Percentiles rank a stretch among this genome's conserved stretches.
Conservation (phyloP, 768 basidiomycete genomes). For the Cyclocybe aegerita region DNA sequence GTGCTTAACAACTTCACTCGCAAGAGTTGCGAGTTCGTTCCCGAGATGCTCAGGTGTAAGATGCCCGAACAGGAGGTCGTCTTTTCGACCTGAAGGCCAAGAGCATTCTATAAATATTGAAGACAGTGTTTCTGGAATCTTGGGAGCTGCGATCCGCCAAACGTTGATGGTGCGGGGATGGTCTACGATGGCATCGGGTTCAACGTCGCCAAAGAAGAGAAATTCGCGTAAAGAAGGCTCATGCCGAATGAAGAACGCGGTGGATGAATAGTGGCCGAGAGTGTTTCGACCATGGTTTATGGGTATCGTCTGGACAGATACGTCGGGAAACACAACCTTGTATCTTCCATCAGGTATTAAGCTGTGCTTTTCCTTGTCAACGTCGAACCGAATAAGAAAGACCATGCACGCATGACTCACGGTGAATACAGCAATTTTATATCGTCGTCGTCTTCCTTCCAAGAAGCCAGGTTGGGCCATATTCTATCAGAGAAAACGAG, state of each 20-base stretch:
- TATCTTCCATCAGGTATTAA: conserved; percentile 58
- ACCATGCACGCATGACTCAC: conserved; percentile 40
- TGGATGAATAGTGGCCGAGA: conserved; percentile 62
- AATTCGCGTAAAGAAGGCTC: conserved; percentile 65
- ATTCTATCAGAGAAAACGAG: conserved; percentile 73
- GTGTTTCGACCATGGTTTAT: conserved; percentile 70
- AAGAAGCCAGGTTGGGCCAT: conserved; percentile 85
- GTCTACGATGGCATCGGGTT: conserved; percentile 72
- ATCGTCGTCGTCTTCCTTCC: conserved; percentile 60
- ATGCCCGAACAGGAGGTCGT: conserved; percentile 79
- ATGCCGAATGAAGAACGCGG: conserved; percentile 84
- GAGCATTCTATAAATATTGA: conserved; percentile 97
- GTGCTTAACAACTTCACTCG: conserved; percentile 59
- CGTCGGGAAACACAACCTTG: conserved; percentile 44
- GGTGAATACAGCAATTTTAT: conserved; percentile 61
- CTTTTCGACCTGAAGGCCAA: conserved; percentile 70
- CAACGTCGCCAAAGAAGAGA: conserved; percentile 94
- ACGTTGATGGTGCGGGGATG: conserved; percentile 64
- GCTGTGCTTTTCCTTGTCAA: not conserved
- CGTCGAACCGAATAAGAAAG: not conserved
- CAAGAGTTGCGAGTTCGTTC: conserved; percentile 71
- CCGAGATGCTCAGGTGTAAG: conserved; percentile 79
- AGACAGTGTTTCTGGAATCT: conserved; percentile 65
- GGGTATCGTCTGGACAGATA: conserved; percentile 68
- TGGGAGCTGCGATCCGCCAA: conserved; percentile 81